Conservation (phyloP, 164 flowering plant species). For the Aristolochia californica region DNA sequence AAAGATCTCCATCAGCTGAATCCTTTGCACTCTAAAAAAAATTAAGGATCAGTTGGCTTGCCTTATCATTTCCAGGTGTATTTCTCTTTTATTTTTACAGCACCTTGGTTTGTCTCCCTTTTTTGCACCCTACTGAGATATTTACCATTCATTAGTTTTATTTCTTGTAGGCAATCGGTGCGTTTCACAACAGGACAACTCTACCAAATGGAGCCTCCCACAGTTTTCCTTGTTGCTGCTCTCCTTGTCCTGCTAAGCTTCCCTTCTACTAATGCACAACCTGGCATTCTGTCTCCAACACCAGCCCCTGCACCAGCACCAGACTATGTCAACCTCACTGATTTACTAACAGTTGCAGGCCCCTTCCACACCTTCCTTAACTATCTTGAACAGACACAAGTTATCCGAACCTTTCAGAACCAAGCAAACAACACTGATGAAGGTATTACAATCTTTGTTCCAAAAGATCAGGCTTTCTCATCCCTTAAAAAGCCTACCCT, state of each 20-base stretch:
- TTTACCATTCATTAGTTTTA: too few species aligned
- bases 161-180: too few species aligned
- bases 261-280: constrained; percentile 26
- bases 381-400: constrained; percentile 51
- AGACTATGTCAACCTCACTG: constrained; percentile 54
- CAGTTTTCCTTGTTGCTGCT: constrained; percentile 16
- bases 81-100: too few species aligned
- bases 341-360: constrained; percentile 70
- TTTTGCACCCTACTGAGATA: too few species aligned
- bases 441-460: constrained; percentile 81
- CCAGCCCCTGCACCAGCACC: constrained; percentile 69
- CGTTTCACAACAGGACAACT: too few species aligned
- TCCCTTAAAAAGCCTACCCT: constrained; percentile 55
- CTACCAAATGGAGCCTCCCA: constrained; percentile 19
- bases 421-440: constrained; percentile 77
- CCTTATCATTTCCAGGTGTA: too few species aligned
- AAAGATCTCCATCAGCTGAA: too few species aligned
- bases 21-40: too few species aligned
- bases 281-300: constrained; percentile 22
- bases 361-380: constrained; percentile 66
- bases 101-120: too few species aligned
- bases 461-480: constrained; percentile 61
- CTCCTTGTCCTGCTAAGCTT: constrained; percentile 20
- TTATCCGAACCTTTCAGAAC: constrained; percentile 69
- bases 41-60: too few species aligned